Evolutionary conservation across 805 yeast species (phyloP).

Genomic region (Osmozyma mogii): DNA sequence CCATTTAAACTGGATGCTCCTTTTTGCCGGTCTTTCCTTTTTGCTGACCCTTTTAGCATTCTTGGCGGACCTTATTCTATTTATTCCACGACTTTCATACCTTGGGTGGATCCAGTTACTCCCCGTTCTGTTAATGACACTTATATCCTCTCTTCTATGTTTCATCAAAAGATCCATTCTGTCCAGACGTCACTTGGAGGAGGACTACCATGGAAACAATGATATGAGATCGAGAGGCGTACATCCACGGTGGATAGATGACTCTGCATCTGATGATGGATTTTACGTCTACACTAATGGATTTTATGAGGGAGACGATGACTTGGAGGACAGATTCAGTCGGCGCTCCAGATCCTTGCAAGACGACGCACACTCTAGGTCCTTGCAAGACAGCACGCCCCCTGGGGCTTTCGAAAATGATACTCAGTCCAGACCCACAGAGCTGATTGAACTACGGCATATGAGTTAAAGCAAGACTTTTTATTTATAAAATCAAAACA

Average conservation of each 20-base stretch:
- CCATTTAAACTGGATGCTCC: slow-evolving; percentile 43
- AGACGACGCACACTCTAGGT: too few relatives aligned
- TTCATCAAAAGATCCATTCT: slow-evolving; percentile 62
- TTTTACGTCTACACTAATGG: slow-evolving; percentile 37
- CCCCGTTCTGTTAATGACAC: slow-evolving; percentile 57
- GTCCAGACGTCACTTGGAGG: slow-evolving; percentile 37
- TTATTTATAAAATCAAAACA: too few relatives aligned
- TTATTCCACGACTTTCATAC: slow-evolving; percentile 69
- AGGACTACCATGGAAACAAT: slow-evolving; percentile 7
- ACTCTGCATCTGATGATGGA: slow-evolving; percentile 35
- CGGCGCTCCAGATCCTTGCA: too few relatives aligned
- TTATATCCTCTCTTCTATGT: slow-evolving; percentile 60
- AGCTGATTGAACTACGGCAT: too few relatives aligned
- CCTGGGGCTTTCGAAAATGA: too few relatives aligned
- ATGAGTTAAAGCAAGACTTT: too few relatives aligned
- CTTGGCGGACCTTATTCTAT: slow-evolving; percentile 72
- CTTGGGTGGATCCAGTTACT: slow-evolving; percentile 79
- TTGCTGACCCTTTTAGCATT: slow-evolving; percentile 65
- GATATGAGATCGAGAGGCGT: slow-evolving; percentile 5
- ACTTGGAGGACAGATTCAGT: too few relatives aligned
- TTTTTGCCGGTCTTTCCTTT: slow-evolving; percentile 62
- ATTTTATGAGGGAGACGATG: too few relatives aligned
- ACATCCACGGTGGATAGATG: slow-evolving; percentile 11
- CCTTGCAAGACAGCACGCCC: too few relatives aligned
- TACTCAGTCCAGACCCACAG: too few relatives aligned